Evolutionary conservation across 2,329 filamentous ascomycete species (phyloP).

Genomic region (Raffaelea arxii): DNA sequence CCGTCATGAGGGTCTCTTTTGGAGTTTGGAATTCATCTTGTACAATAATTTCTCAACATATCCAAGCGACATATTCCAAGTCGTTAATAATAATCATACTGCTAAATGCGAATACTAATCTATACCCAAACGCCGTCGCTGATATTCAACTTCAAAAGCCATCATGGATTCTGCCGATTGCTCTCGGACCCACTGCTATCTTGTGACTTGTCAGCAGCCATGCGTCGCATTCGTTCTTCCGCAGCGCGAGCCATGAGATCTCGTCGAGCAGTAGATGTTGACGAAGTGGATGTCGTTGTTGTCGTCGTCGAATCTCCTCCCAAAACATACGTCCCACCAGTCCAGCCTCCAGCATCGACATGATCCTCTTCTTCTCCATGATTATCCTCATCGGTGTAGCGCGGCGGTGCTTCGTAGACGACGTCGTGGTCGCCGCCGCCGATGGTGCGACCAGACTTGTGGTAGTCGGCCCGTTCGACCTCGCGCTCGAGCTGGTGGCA

Average conservation of each 20-base stretch:
- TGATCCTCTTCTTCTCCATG: constrained; percentile 43
- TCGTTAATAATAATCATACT: too few species aligned
- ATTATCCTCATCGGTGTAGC: constrained; percentile 34
- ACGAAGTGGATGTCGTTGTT: constrained; percentile 11
- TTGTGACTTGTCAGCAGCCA: too few species aligned
- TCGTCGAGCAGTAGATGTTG: constrained; percentile 46
- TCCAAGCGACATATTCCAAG: too few species aligned
- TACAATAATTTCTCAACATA: too few species aligned
- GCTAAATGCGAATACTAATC: too few species aligned
- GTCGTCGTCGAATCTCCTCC: constrained; percentile 32
- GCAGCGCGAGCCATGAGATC: constrained; percentile 68
- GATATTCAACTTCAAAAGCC: too few species aligned
- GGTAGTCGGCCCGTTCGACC: constrained; percentile 73
- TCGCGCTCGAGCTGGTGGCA: constrained; percentile 81
- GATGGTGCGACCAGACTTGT: constrained; percentile 56
- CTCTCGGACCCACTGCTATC: too few species aligned
- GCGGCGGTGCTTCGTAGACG: constrained; percentile 36
- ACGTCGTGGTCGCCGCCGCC: constrained; percentile 58
- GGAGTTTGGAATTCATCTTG: too few species aligned
- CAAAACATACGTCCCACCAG: constrained; percentile 67
- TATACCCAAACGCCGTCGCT: too few species aligned
- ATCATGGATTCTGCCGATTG: constrained; percentile 10
- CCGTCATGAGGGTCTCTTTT: too few species aligned
- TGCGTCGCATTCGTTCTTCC: constrained; percentile 52
- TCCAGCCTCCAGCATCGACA: constrained; percentile 67